These are phyloP conservation scores for Ceratocystis alfenasii DNA, from an alignment of 2,329 filamentous ascomycete genomes.

Conservation along the genomic window DNA sequence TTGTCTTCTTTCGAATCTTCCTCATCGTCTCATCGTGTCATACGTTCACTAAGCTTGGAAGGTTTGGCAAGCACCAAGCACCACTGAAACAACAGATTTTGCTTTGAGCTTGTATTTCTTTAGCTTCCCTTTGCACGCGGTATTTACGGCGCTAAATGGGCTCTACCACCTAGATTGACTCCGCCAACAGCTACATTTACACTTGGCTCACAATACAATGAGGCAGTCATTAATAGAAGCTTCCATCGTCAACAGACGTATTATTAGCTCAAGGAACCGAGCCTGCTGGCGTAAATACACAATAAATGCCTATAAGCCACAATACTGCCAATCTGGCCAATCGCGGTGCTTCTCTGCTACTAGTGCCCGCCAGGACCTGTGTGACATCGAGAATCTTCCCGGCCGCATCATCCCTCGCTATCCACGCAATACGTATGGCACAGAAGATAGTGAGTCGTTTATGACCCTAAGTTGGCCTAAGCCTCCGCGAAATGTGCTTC, in stretches of 20 bases:
- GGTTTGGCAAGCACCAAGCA: neutral
- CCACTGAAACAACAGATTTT: too few relatives aligned
- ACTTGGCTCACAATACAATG: neutral
- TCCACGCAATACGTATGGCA: constrained; percentile 37
- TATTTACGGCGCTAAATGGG: too few relatives aligned
- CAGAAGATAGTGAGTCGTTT: constrained; percentile 35
- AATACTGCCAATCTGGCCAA: neutral
- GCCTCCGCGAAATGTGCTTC: constrained; percentile 44
- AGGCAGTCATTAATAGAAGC: neutral
- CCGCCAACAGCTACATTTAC: too few relatives aligned
- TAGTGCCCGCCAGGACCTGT: constrained; percentile 35
- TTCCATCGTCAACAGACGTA: neutral
- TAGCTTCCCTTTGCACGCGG: too few relatives aligned
- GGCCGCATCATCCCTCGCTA: constrained; percentile 51
- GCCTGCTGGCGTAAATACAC: neutral
- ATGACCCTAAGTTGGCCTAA: constrained; percentile 44
- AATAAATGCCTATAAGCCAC: neutral
- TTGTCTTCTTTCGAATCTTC: neutral
- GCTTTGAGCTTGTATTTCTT: neutral
- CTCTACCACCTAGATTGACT: too few relatives aligned
- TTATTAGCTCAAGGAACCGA: neutral
- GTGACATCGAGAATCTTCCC: constrained; percentile 39
- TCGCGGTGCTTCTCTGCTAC: constrained; percentile 40
- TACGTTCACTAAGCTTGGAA: neutral
- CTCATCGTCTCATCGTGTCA: neutral